A percentile compares a stretch with the other conserved stretches of the same genome.
Evolutionary conservation across 2,329 filamentous ascomycete species (phyloP).

Genomic region (Diaporthe nobilis): DNA sequence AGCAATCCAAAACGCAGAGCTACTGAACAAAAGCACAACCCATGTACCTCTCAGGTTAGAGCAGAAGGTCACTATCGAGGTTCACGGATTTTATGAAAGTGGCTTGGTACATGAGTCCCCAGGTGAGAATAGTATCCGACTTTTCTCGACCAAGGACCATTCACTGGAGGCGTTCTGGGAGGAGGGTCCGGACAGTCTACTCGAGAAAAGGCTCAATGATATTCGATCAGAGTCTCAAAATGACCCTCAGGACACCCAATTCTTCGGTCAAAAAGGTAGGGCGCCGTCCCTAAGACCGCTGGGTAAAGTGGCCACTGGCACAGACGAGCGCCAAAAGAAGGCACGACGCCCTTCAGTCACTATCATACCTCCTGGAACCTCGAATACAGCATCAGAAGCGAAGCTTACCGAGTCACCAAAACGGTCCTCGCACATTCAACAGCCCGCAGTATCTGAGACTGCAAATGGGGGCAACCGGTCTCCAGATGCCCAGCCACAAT

Average conservation of each 20-base stretch:
- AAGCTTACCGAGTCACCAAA: background rate
- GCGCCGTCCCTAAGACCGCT: background rate
- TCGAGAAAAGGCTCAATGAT: slow-evolving; percentile 12
- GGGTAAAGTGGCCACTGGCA: background rate
- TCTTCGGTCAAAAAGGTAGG: background rate
- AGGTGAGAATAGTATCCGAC: background rate
- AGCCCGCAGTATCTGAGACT: background rate
- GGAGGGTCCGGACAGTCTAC: background rate
- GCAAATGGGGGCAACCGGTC: background rate
- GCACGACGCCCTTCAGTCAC: background rate
- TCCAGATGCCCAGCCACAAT: background rate
- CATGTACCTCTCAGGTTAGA: slow-evolving; percentile 62
- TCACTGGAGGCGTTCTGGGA: slow-evolving; percentile 16
- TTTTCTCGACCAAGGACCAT: slow-evolving; percentile 21
- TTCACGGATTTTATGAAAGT: slow-evolving; percentile 72
- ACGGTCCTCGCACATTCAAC: background rate
- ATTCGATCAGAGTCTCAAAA: background rate
- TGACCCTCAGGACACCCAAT: slow-evolving; percentile 4
- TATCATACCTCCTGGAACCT: background rate
- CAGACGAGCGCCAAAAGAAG: background rate
- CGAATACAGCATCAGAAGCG: background rate
- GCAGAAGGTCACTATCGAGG: slow-evolving; percentile 65
- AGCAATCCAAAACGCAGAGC: slow-evolving; percentile 51
- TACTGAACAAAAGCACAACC: slow-evolving; percentile 47
- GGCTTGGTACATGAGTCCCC: slow-evolving; percentile 48